Conservation (phyloP, 495 filamentous ascomycete species). For the Penicillium odoratum region DNA sequence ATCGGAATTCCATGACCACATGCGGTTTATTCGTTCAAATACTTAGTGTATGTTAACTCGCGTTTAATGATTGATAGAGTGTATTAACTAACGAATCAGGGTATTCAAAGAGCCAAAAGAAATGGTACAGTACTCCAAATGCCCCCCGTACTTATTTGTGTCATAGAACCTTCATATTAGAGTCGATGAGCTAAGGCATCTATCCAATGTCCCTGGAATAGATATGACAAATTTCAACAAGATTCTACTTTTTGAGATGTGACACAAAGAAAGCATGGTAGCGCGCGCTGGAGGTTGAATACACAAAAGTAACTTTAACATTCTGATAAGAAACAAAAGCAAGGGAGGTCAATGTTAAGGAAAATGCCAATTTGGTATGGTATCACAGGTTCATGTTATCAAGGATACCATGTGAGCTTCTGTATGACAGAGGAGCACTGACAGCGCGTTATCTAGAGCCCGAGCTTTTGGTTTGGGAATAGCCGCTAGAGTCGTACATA, state of each 20-base stretch:
- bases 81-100: too few species aligned
- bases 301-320: neutral
- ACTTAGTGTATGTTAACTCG: too few species aligned
- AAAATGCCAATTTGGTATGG: neutral
- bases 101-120: neutral
- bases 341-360: neutral
- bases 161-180: neutral
- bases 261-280: neutral
- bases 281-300: neutral
- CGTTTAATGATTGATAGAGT: too few species aligned
- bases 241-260: neutral
- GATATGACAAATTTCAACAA: neutral
- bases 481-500: constrained; percentile 3
- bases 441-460: constrained; percentile 5
- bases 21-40: neutral
- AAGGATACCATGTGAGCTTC: constrained; percentile 12
- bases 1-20: neutral
- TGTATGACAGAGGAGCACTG: constrained; percentile 3
- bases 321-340: neutral
- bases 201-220: neutral
- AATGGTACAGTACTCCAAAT: neutral
- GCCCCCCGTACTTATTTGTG: too few species aligned
- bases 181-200: neutral
- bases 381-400: constrained; percentile 1
- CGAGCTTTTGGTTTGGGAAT: constrained; percentile 6